Evolutionary conservation across 2,329 filamentous ascomycete genomes (phyloP), one percentile per base, ranked within the genome.

Genomic region (Trichophyton benhamiae): DNA sequence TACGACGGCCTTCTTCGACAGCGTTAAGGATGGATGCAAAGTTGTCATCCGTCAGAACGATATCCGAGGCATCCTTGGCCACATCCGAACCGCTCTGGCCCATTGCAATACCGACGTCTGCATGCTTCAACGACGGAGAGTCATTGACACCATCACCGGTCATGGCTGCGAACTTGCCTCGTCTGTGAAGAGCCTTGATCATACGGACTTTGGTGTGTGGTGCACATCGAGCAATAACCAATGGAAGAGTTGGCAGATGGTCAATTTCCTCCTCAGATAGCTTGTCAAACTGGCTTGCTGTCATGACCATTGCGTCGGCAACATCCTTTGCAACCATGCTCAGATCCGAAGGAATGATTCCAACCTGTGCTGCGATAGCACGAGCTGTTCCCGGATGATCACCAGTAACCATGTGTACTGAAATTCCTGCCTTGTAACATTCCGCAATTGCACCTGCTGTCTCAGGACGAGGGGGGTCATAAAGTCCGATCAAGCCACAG

Each of bases 61-160:
- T 69, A 55, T 69, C 84, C 44, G 83, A 80, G 0, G 87, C 87
- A 57, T 85, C 86, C 74, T 94, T 95, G 65, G 90, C 89, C 3
- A 95, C 89, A 68, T 95, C 89, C 5, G 87, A 90, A 1, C 89
- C 89, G 3, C 86, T 84, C 72, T 82, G 76, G 17, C 89, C 89
- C 89, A 95, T 95, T 53, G 89, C 89, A 66, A 94, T 95, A 66
- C 88, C 89, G 11, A 95, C 89, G 70, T 95, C 90, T 5, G 89
- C 87, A 25, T 83, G 82, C 65, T 89, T 89, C 44, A 95, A 78
- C 1, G 88, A 91, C 0, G 89, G 89, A 2, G 88, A 88, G 70
- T 95, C 89, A 69, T 95, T 95, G 65, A 94, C 89, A 61, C 90
- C 89, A 66, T 95, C 90, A 66, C 90, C 90, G 30, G 89, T 95